Conservation (phyloP, 805 yeast species). For the Torulaspora gathmanii region DNA sequence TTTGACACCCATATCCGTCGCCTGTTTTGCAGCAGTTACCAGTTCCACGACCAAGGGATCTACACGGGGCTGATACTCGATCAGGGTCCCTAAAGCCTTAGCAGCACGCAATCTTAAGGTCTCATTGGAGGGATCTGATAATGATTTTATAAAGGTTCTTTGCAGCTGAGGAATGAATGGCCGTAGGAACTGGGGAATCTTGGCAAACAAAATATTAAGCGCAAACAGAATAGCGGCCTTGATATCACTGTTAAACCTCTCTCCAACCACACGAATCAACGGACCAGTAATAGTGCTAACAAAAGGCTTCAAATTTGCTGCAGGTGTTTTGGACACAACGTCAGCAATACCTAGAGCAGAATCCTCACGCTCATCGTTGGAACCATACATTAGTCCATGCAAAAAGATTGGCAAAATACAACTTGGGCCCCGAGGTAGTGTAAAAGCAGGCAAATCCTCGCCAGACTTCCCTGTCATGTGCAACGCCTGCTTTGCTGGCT, state of each 20-base stretch:
- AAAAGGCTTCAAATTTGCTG: slow-evolving; percentile 74
- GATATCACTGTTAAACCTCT: slow-evolving; percentile 83
- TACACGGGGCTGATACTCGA: slow-evolving; percentile 85
- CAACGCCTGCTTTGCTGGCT: slow-evolving; percentile 75
- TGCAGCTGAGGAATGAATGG: slow-evolving; percentile 98
- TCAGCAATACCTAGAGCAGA: slow-evolving; percentile 89
- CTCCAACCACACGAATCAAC: slow-evolving; percentile 95
- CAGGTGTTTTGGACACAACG: slow-evolving; percentile 78
- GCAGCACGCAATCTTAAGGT: slow-evolving; percentile 80
- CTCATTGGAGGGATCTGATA: slow-evolving; percentile 73
- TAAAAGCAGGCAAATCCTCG: slow-evolving; percentile 67
- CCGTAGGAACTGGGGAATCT: slow-evolving; percentile 84
- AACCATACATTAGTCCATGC: slow-evolving; percentile 95
- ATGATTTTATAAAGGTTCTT: slow-evolving; percentile 89
- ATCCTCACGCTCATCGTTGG: slow-evolving; percentile 71
- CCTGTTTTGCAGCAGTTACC: slow-evolving; percentile 64
- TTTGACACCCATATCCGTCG: slow-evolving; percentile 67
- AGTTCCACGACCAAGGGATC: slow-evolving; percentile 88
- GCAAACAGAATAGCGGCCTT: slow-evolving; percentile 92
- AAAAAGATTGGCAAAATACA: slow-evolving; percentile 86
- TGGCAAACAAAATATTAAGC: slow-evolving; percentile 66
- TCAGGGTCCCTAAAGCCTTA: slow-evolving; percentile 79
- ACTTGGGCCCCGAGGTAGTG: slow-evolving; percentile 73
- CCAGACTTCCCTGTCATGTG: slow-evolving; percentile 57
- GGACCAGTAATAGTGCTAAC: slow-evolving; percentile 97